Evolutionary conservation across 2,329 filamentous ascomycete genomes (phyloP), one percentile per base, ranked within the genome.

Genomic region (Pyricularia pennisetigena): DNA sequence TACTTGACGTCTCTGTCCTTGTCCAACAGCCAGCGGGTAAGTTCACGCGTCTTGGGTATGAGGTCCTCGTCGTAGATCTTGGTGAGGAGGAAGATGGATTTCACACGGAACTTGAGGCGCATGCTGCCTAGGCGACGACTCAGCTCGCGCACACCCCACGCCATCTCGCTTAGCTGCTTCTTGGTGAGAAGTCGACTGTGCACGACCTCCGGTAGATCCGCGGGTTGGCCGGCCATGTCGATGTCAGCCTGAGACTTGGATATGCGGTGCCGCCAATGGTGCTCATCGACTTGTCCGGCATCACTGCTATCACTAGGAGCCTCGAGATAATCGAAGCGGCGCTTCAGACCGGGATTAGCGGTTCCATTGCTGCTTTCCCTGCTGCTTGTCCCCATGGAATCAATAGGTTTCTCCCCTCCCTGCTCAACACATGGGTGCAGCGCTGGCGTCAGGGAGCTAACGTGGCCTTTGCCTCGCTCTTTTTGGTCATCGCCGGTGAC

Each of bases 101-200:
- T 88, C 71, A 97, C 92, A 67, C 90, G 89, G 72, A 97, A 87
- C 76, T 90, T 91, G 70, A 99, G 83, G 69, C 90, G 87, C 76
- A 98, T 89, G 77, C 89, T 93, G 67, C 92, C 91, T 69, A 98
- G 80, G 70, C 92, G 90, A 75, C 97, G 91, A 32, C 92, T 94
- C 69, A 99, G 82, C 78, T 97, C 93, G 65, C 95, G 85, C 69
- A 98, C 95, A 29, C 94, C 94, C 88, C 94, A 94, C 0, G 94
- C 94, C 94, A 99, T 98, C 74, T 98, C 95, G 16, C 91, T 93
- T 61, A 99, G 83, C 78, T 99, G 93, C 77, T 92, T 93, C 81
- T 98, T 98, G 1, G 94, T 97, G 72, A 98, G 83, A 66, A 97
- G 86, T n/a, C 94, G 86, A 69, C 85, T 88, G 74, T 86, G 84